Evolutionary conservation across 495 filamentous ascomycete species (phyloP), one percentile per base, ranked within the genome.

Genomic region (Pseudoneurospora amorphoporcata): DNA sequence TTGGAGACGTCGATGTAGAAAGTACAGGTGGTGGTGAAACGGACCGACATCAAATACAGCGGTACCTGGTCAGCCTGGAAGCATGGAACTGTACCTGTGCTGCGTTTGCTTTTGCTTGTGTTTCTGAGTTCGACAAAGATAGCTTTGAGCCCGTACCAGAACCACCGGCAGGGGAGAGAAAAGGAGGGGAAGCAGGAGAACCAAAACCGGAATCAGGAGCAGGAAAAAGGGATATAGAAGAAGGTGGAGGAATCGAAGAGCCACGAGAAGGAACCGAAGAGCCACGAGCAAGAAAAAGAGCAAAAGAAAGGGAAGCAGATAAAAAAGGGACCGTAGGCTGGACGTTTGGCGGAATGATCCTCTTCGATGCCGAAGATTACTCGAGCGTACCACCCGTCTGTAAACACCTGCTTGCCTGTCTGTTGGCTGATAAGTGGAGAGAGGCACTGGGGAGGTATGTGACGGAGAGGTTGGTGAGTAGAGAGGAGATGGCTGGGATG

Each of bases 61-160:
- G 76, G 75, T 96, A 97, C 81, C 86, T 91, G 75, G 92, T 97
- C 35, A 86, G 89, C 8, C 83, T 92, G 8, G 72, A 77, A 3
- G 90, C 92, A n/a, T 98, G 94, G 94, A 93, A 92, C 78, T 98
- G 94, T 79, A 91, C 88, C 10, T 98, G 94, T 84, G 90, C 92
- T 2, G 89, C 89, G 4, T 98, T 97, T 78, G 86, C 91, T 0
- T 90, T 95, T 72, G 83, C 88, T 39, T 86, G 88, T 45, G 92
- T 92, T 73, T 87, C 23, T 23, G 23, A 23, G 23, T 23, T 23
- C 23, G 23, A 23, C 23, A 23, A 23, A 1, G 23, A 23, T 23
- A 23, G 23, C 87, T 32, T 82, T 68, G 35, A 69, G 39, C 17
- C 37, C 8, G 42, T n/a, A 9, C 42, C 17, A n/a, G 43, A 9